Conservation (phyloP, 352 stramenopile species). For the Phytophthora pinifolia region DNA sequence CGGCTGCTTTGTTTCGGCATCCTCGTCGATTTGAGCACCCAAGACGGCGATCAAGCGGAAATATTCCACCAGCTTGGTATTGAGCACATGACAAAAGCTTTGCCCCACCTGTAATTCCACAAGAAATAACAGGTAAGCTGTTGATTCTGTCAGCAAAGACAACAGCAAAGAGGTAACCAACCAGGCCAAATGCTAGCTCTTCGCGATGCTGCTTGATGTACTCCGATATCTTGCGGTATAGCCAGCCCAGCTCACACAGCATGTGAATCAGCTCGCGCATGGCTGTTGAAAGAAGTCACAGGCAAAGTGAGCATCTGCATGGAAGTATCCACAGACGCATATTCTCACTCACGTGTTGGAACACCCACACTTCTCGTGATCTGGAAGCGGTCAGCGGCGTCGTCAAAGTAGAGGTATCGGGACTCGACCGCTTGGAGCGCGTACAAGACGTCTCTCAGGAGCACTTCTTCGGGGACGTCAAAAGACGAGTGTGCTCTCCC, state of each 20-base stretch:
- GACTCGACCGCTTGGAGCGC: conserved; percentile 93
- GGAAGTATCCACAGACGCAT: background rate
- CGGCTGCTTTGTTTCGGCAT: conserved; percentile 60
- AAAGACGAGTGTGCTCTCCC: conserved; percentile 38
- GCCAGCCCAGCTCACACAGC: conserved; percentile 88
- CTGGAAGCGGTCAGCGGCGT: conserved; percentile 73
- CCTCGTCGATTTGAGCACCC: conserved; percentile 87
- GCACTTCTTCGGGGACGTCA: conserved; percentile 82
- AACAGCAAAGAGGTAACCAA: conserved; percentile 25
- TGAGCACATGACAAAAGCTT: conserved; percentile 90
- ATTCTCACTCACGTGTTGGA: conserved; percentile 63
- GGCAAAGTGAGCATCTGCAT: conserved; percentile 8
- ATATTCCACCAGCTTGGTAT: conserved; percentile 91
- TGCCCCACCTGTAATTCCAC: conserved; percentile 58
- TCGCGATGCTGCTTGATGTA: conserved; percentile 80
- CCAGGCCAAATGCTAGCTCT: conserved; percentile 73
- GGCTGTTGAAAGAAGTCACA: conserved; percentile 35
- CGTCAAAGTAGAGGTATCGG: conserved; percentile 86
- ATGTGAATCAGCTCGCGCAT: conserved; percentile 85
- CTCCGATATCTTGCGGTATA: conserved; percentile 84
- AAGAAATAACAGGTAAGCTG: conserved; percentile 16
- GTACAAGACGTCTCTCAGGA: conserved; percentile 92
- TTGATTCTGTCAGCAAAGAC: background rate
- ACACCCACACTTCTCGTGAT: conserved; percentile 76
- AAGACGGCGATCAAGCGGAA: conserved; percentile 93